phyloP scores from a whole-genome alignment of 192 early-diverging fungal species.

The Coemansia sp. region DNA sequence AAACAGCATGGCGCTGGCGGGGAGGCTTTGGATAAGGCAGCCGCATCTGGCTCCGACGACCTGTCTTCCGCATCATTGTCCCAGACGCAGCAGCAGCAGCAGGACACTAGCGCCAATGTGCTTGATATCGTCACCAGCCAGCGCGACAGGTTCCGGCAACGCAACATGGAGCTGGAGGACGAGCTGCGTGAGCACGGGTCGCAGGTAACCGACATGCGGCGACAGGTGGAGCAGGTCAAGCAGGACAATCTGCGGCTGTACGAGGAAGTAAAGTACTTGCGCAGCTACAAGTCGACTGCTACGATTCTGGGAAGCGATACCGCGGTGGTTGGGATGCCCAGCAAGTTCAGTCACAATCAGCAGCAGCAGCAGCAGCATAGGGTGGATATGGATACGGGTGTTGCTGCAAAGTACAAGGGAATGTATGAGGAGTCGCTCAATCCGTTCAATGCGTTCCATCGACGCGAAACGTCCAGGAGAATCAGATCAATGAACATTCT shows the following conservation, averaged over 20 bases:
- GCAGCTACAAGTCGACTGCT: slow-evolving; percentile 60
- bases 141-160: slow-evolving; percentile 85
- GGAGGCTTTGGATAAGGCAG: slow-evolving; percentile 47
- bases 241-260: slow-evolving; percentile 88
- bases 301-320: slow-evolving; percentile 10
- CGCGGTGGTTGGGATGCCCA: slow-evolving; percentile 35
- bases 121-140: slow-evolving; percentile 87
- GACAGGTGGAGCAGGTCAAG: slow-evolving; percentile 67
- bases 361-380: neutral
- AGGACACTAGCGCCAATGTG: slow-evolving; percentile 26
- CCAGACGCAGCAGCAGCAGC: slow-evolving; percentile 3
- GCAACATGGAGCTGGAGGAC: slow-evolving; percentile 84
- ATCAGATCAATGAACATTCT: slow-evolving; percentile 74
- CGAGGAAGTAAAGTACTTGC: slow-evolving; percentile 86
- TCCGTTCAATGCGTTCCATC: slow-evolving; percentile 84
- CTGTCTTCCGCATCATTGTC: neutral
- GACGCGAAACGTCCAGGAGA: slow-evolving; percentile 69
- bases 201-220: slow-evolving; percentile 60
- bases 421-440: slow-evolving; percentile 89
- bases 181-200: slow-evolving; percentile 55
- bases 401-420: slow-evolving; percentile 67
- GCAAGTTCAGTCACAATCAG: slow-evolving; percentile 27
- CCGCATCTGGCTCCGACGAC: neutral
- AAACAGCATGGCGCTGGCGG: slow-evolving; percentile 27
- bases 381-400: slow-evolving; percentile 41